Base-by-base conservation (phyloP, 73 alveolate genomes). In the Stentor roeselii region DNA sequence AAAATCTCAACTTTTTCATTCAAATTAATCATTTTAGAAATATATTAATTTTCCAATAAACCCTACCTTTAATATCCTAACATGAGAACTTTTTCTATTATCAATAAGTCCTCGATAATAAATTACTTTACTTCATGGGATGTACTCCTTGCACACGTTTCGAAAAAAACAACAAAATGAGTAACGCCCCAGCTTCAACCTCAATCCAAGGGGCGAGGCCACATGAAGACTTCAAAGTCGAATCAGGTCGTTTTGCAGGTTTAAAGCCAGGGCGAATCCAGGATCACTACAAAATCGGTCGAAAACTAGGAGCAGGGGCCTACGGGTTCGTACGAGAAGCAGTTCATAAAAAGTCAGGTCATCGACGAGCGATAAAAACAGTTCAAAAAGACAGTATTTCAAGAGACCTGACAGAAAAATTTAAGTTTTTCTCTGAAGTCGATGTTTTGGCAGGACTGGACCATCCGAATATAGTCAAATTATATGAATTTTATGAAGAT, bases 281-380 rank as follows among this genome's bases (percentile, higher is more conserved):
- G 60, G 92, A 87, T 30, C 36, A 87, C 60, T 84, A 88, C 77
- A 27, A 59, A 32, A 4, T 83, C 39, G 3, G 77, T 41, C 75
- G 86, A 84, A 59, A 61, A 36, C 32, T 88, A 75, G 93, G 93
- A 14, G 61, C 76, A 59, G 93, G 93, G 30, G 83, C 86, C 36
- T 88, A 75, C 78, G 93, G 90, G 2, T 78, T 78, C 39, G 93
- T 88, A 3, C 75, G 39, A 42, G 84, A 88, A 84, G 90, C 82
- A 30, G 58, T 60, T 39, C 84, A 84, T 76, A 88, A 83, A 84
- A 76, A 60, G 42, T 76, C 93, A 6, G 87, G 90, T 6, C 78
- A 84, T 40, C 83, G 82, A 40, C 75, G 93, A 75, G 93, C 93
- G 14, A 88, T 88, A 86, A 88, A 88, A 88, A 76, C 80, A 38